Evolutionary conservation across 495 filamentous ascomycete species (phyloP).

Genomic region (Cenococcum geophilum): DNA sequence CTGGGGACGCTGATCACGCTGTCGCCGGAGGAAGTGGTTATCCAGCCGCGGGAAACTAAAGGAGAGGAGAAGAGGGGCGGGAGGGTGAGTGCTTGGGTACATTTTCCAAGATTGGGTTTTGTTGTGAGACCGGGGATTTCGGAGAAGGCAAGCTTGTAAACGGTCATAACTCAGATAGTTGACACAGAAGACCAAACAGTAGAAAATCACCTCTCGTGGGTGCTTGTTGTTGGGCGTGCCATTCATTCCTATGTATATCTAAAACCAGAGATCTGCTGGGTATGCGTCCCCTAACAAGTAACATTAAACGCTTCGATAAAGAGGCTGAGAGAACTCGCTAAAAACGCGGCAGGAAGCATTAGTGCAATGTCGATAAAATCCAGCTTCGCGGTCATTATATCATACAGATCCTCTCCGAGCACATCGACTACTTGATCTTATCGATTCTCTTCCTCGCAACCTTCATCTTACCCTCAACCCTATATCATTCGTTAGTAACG

Average conservation of each 20-base stretch:
- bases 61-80: constrained; percentile 3
- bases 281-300: no score
- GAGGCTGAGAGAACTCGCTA: no score
- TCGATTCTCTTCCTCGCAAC: constrained; percentile 76
- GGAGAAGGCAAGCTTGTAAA: neutral
- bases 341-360: no score
- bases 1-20: constrained; percentile 28
- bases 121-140: constrained; percentile 15
- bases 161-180: no score
- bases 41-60: constrained; percentile 23
- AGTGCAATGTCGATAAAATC: no score
- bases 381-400: no score
- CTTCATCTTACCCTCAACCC: constrained; percentile 68
- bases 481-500: constrained; percentile 33
- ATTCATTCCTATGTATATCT: no score
- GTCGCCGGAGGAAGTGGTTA: constrained; percentile 35
- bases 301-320: no score
- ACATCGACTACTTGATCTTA: constrained; percentile 47
- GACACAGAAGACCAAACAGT: no score
- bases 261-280: no score
- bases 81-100: constrained; percentile 28
- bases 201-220: no score
- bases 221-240: no score
- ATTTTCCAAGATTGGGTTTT: constrained; percentile 38
- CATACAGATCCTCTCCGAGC: neutral